Percentiles rank a stretch among this genome's conserved stretches.
Conservation (phyloP, 225 moss, liverwort and hornwort species). For the Pseudoscleropodium purum region DNA sequence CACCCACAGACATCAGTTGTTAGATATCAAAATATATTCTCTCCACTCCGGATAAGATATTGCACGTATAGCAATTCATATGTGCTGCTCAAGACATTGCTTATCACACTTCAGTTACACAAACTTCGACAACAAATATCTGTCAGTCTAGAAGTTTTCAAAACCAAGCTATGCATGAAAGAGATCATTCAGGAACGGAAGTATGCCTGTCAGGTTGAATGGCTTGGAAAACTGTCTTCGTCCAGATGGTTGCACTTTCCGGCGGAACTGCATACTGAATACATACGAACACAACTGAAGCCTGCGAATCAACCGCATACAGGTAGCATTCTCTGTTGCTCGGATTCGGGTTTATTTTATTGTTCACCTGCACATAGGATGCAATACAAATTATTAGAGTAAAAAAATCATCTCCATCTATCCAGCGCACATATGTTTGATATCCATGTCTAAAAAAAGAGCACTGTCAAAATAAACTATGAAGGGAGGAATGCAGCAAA, state of each 20-base stretch:
- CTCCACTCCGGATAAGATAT: not conserved
- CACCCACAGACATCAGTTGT: not conserved
- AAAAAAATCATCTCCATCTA: not conserved
- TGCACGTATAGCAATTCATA: not conserved
- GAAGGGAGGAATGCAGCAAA: not conserved
- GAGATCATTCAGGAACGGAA: not conserved
- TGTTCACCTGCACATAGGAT: slow-evolving; percentile 42
- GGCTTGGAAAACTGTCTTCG: slow-evolving; percentile 55
- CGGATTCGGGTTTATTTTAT: slow-evolving; percentile 36
- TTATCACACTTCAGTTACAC: not conserved
- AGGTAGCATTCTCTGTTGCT: slow-evolving; percentile 56
- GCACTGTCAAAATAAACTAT: not conserved
- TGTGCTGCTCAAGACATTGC: not conserved
- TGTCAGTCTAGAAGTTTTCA: not conserved
- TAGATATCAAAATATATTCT: not conserved
- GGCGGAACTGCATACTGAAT: slow-evolving; percentile 63
- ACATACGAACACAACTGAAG: slow-evolving; percentile 48
- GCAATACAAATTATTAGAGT: not conserved
- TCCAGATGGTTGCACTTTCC: slow-evolving; percentile 58
- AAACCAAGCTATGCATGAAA: not conserved
- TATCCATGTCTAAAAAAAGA: not conserved
- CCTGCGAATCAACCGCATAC: slow-evolving; percentile 37
- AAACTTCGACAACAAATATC: not conserved
- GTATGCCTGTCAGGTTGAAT: slow-evolving; percentile 59
- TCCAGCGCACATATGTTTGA: not conserved